These are phyloP conservation scores for Echinosophora koreensis DNA, from an alignment of 306 rosid genomes.

Conservation along the genomic window DNA sequence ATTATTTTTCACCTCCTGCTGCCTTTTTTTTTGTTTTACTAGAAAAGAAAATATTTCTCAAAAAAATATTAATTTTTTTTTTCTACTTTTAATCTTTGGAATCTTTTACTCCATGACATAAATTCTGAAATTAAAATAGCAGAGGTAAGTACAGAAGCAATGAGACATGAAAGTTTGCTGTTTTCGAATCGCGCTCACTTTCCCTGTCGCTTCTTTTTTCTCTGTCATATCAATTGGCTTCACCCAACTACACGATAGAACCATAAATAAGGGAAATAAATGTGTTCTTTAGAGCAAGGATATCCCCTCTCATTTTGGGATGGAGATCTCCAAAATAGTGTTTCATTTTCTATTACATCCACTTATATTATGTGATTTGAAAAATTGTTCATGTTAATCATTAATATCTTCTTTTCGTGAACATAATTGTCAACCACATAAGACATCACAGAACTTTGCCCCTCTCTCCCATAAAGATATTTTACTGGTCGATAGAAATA, in stretches of 20 bases:
- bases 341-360: no score
- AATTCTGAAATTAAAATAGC: constrained; percentile 55
- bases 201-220: constrained; percentile 33
- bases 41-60: background rate
- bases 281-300: constrained; percentile 8
- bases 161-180: constrained; percentile 64
- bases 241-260: constrained; percentile 55
- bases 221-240: constrained; percentile 52
- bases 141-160: constrained; percentile 59
- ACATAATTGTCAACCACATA: background rate
- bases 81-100: constrained; percentile 26
- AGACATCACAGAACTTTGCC: background rate
- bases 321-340: no score
- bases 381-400: background rate
- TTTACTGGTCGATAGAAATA: background rate
- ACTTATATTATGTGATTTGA: no score
- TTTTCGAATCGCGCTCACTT: constrained; percentile 50
- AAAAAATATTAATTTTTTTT: background rate
- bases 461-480: background rate
- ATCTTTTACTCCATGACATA: constrained; percentile 54
- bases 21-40: background rate
- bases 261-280: constrained; percentile 52
- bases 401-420: background rate
- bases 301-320: no score
- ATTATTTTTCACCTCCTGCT: background rate